phyloP scores from a whole-genome alignment of 2,329 filamentous ascomycete genomes.

The Cercospora janseana region DNA sequence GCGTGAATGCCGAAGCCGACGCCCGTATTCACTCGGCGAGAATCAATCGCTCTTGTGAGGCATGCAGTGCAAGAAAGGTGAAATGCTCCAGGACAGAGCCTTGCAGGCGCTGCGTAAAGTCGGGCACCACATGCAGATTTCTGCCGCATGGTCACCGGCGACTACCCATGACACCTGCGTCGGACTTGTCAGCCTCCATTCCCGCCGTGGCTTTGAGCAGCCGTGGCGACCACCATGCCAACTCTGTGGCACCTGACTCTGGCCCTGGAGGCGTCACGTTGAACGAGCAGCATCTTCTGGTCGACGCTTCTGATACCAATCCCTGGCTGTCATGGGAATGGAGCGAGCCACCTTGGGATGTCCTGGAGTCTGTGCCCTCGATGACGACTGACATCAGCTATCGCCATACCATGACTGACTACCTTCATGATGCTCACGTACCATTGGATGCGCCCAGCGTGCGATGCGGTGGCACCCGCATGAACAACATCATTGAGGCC shows the following conservation, averaged over 20 bases:
- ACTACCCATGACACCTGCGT: not conserved
- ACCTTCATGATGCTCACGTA: no score
- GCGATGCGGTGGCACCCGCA: not conserved
- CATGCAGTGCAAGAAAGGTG: not conserved
- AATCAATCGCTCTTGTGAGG: not conserved
- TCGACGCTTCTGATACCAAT: not conserved
- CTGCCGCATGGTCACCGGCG: not conserved
- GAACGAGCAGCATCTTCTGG: no score
- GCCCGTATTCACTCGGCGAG: not conserved
- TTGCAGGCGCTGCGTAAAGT: not conserved
- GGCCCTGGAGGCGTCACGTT: no score
- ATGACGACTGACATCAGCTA: not conserved
- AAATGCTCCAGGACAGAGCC: not conserved
- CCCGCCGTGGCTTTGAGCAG: not conserved
- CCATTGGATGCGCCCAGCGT: not conserved
- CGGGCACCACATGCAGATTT: not conserved
- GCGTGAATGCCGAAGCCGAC: not conserved
- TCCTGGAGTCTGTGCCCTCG: not conserved
- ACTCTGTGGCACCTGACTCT: not conserved
- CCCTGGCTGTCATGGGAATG: not conserved
- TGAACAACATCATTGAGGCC: not conserved
- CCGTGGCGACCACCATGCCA: not conserved
- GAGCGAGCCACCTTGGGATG: not conserved
- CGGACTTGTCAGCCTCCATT: no score
- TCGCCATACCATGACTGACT: no score